These are phyloP conservation scores for Myriangium duriaei DNA, from an alignment of 2,329 filamentous ascomycete genomes.

Conservation along the genomic window DNA sequence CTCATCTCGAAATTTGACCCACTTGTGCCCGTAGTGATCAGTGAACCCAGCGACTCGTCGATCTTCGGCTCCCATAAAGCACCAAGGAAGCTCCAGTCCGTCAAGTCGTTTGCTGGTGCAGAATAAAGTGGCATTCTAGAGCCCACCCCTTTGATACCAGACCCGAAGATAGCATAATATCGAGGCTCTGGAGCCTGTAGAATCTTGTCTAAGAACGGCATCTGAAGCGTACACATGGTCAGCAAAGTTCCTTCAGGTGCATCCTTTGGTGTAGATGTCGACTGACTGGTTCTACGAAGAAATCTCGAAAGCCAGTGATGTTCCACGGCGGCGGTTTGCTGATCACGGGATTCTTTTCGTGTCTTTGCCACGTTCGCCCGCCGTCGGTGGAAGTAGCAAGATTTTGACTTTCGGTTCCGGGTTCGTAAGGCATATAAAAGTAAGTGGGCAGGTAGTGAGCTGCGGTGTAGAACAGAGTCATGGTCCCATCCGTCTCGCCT, in stretches of 20 bases:
- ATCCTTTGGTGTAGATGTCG: no score
- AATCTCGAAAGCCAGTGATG: constrained; percentile 29
- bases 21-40: constrained; percentile 32
- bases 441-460: constrained; percentile 34
- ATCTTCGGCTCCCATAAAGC: constrained; percentile 32
- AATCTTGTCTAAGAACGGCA: constrained; percentile 25
- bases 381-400: constrained; percentile 35
- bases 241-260: no score
- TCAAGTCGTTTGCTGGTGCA: constrained; percentile 31
- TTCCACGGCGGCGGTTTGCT: constrained; percentile 32
- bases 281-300: constrained; percentile 23
- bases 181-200: no score
- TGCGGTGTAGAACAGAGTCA: constrained; percentile 36
- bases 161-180: constrained; percentile 34
- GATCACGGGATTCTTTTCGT: constrained; percentile 35
- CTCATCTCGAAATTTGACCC: constrained; percentile 38
- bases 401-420: constrained; percentile 34
- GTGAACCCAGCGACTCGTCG: constrained; percentile 29
- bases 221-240: no score
- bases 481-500: constrained; percentile 34
- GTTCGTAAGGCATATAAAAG: constrained; percentile 32
- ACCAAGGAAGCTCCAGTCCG: constrained; percentile 35
- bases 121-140: constrained; percentile 36
- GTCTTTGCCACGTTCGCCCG: constrained; percentile 35
- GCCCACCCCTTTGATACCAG: constrained; percentile 35